Conservation (phyloP, 805 yeast species). For the Nakazawaea molendinolei region DNA sequence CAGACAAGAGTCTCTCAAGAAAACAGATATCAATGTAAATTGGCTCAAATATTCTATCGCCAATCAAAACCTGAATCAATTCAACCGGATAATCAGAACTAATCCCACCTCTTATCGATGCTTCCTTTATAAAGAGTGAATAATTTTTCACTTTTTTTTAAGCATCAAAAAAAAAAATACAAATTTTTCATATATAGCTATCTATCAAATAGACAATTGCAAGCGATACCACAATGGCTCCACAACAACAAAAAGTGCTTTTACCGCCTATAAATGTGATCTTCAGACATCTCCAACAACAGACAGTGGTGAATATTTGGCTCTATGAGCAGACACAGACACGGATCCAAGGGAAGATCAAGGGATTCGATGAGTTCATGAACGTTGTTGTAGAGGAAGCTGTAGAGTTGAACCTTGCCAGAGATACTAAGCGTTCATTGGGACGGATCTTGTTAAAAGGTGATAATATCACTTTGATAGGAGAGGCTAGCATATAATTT, state of each 20-base stretch:
- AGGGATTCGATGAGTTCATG: slow-evolving; percentile 98
- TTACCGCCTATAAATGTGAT: slow-evolving; percentile 91
- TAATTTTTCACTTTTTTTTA: background rate
- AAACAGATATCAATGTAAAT: no score
- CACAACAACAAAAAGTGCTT: slow-evolving; percentile 42
- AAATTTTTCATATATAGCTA: no score
- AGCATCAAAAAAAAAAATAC: background rate
- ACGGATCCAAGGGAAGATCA: slow-evolving; percentile 74
- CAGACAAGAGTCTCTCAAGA: no score
- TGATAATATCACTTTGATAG: slow-evolving; percentile 80
- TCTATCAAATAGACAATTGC: no score
- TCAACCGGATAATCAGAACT: no score
- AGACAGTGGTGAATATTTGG: slow-evolving; percentile 78
- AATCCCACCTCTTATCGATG: no score
- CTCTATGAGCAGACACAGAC: slow-evolving; percentile 75
- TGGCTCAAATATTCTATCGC: no score
- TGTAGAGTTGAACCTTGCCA: slow-evolving; percentile 53
- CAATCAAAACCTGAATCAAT: no score
- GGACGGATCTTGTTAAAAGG: slow-evolving; percentile 86
- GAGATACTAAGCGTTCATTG: slow-evolving; percentile 42
- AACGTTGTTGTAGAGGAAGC: slow-evolving; percentile 61
- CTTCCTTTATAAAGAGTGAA: no score
- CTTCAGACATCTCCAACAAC: slow-evolving; percentile 81
- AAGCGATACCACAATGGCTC: no score
- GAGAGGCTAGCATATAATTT: slow-evolving; percentile 5